A percentile compares a stretch with the other conserved stretches of the same genome.
Evolutionary conservation across 768 basidiomycete species (phyloP).

Genomic region (Boletus rubroflammeus): DNA sequence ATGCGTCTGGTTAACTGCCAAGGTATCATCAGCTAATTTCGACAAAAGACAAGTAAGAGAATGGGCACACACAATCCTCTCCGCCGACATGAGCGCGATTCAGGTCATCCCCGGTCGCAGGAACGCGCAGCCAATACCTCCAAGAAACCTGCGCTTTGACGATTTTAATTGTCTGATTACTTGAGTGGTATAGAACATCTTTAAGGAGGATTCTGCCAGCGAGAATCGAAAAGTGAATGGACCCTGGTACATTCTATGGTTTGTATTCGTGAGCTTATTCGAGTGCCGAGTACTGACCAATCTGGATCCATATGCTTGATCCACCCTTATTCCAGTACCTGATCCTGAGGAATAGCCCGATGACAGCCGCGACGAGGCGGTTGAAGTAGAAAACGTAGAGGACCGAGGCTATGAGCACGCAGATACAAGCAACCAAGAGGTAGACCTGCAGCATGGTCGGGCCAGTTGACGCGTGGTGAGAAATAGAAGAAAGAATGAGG

Average conservation of each 20-base stretch:
- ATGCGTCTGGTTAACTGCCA: constrained; percentile 34
- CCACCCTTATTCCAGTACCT: constrained; percentile 74
- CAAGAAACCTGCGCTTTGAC: constrained; percentile 86
- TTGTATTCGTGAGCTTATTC: background rate
- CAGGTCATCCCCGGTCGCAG: constrained; percentile 72
- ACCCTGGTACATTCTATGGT: constrained; percentile 46
- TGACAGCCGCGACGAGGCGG: constrained; percentile 67
- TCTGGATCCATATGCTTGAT: constrained; percentile 80
- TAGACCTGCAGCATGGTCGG: constrained; percentile 51
- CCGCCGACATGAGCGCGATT: constrained; percentile 41
- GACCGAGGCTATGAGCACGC: constrained; percentile 50
- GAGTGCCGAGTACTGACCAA: constrained; percentile 48
- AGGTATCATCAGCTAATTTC: constrained; percentile 5
- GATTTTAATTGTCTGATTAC: constrained; percentile 84
- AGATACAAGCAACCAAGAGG: constrained; percentile 62
- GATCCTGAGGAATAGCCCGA: constrained; percentile 64
- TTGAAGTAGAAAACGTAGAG: constrained; percentile 92
- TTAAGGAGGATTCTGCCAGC: constrained; percentile 86
- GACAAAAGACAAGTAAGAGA: background rate
- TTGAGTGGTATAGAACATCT: constrained; percentile 85
- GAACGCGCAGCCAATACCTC: constrained; percentile 89
- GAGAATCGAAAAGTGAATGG: constrained; percentile 87
- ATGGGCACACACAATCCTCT: constrained; percentile 49
- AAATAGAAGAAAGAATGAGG: background rate
- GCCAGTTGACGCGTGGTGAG: background rate